Conservation (phyloP, 805 yeast genomes). For the Nakazawaea ernobii region DNA sequence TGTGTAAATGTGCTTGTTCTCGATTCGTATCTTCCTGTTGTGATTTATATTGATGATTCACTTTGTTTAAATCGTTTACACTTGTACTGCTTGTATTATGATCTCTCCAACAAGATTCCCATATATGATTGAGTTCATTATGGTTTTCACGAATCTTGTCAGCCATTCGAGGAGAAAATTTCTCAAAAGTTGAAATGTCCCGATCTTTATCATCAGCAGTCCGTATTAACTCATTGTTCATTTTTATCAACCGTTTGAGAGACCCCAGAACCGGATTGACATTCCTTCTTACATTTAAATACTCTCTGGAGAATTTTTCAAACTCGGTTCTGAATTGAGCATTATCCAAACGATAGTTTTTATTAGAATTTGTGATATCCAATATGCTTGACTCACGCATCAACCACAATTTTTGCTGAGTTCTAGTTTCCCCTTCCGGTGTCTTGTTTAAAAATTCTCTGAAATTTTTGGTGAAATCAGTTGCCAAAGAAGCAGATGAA, state of each 20-base stretch:
- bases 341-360: constrained; percentile 24
- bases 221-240: constrained; percentile 3
- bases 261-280: constrained; percentile 66
- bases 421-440: constrained; percentile 53
- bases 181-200: constrained; percentile 5
- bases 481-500: constrained; percentile 1
- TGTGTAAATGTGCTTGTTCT: not conserved
- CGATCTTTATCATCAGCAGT: not conserved
- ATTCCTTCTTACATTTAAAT: constrained; percentile 60
- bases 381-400: constrained; percentile 70
- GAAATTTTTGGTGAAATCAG: constrained; percentile 26
- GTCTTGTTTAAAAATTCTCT: constrained; percentile 32
- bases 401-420: constrained; percentile 81
- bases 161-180: constrained; percentile 5
- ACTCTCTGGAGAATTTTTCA: constrained; percentile 73
- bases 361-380: constrained; percentile 36
- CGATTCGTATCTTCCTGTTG: not conserved
- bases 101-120: constrained; percentile 9
- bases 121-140: constrained; percentile 1
- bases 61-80: not conserved
- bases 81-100: constrained; percentile 8
- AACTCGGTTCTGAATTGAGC: constrained; percentile 67
- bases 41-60: not conserved
- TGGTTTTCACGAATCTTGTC: constrained; percentile 3
- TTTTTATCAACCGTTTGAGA: constrained; percentile 40